Base-by-base conservation (phyloP, 495 filamentous ascomycete genomes). In the Apiosordaria backusii region DNA sequence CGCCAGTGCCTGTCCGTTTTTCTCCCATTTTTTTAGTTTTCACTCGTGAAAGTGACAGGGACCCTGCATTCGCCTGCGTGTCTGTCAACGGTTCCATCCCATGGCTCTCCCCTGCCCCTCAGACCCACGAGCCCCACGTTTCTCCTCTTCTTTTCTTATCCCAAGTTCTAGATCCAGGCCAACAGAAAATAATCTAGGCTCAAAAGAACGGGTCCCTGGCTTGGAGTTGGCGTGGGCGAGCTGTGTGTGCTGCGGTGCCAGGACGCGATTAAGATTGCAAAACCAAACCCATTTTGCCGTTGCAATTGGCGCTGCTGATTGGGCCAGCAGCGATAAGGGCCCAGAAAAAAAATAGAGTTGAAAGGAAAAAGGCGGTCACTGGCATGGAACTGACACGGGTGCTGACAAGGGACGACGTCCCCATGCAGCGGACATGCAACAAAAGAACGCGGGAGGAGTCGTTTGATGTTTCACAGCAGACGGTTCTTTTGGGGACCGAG, bases 1-100 rank as follows among this genome's bases (percentile, higher is more conserved):
- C 59, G 45, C 26, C 59, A 60, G 18, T 22, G 10, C 23, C 19
- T 29, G 35, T 29, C 65, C 22, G 45, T 63, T 67, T 63, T 65
- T 60, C 62, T 62, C 54, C 19, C 55, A 23, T 15, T 45, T 45
- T 67, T 35, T 45, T 24, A 15, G 16, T 29, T 29, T 19, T 21
- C 5, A 1, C 29, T 25, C 4, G 53, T 57, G 25, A 59, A 55
- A 45, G 9, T 13, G 35, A 45, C 35, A 45, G 35, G 35, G 35
- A 45, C 35, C 35, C 35, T 45, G 35, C 35, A 45, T 45, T 13
- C 16, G 35, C 9, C 35, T 45, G 35, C 35, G 35, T 45, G 35
- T 45, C 35, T 45, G 35, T 45, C 35, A 45, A 45, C 35, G 35
- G 2, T 5, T 35, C 6, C 29, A 5, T 6, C 10, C 29, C 29